phyloP scores from a whole-genome alignment of 2,329 filamentous ascomycete species.

The Beauveria sp. region DNA sequence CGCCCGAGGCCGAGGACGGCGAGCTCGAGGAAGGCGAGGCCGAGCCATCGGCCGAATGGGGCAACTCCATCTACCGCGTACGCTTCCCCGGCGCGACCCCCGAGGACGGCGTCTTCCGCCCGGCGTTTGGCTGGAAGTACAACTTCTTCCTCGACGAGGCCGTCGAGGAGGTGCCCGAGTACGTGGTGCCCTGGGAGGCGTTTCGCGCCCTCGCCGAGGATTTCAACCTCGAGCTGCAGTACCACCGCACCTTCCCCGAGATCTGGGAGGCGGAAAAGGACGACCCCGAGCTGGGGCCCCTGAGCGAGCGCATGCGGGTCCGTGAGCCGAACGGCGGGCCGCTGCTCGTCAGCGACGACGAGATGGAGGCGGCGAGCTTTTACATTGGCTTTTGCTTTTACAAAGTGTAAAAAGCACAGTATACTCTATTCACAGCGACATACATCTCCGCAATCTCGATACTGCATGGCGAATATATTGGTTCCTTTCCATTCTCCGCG shows the following conservation, averaged over 20 bases:
- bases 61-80: conserved; percentile 87
- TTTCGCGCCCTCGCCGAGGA: conserved; percentile 94
- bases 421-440: not conserved
- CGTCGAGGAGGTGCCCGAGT: conserved; percentile 92
- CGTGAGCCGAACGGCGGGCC: conserved; percentile 59
- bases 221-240: conserved; percentile 92
- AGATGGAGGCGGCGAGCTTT: conserved; percentile 87
- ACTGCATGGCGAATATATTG: not conserved
- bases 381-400: conserved; percentile 97
- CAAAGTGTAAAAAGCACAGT: conserved; percentile 57
- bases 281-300: conserved; percentile 67
- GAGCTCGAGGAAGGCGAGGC: conserved; percentile 53
- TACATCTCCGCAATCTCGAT: not conserved
- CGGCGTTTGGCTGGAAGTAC: conserved; percentile 96
- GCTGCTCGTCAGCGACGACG: conserved; percentile 70
- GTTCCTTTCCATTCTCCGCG: not conserved
- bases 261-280: conserved; percentile 91
- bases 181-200: conserved; percentile 95
- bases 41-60: conserved; percentile 69
- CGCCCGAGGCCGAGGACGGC: conserved; percentile 29
- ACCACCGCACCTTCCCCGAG: conserved; percentile 82
- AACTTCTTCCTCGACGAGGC: conserved; percentile 94
- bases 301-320: conserved; percentile 96
- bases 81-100: conserved; percentile 79
- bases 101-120: conserved; percentile 81